Base-by-base conservation (phyloP, 2,329 filamentous ascomycete species). In the Fonsecaea monophora region DNA sequence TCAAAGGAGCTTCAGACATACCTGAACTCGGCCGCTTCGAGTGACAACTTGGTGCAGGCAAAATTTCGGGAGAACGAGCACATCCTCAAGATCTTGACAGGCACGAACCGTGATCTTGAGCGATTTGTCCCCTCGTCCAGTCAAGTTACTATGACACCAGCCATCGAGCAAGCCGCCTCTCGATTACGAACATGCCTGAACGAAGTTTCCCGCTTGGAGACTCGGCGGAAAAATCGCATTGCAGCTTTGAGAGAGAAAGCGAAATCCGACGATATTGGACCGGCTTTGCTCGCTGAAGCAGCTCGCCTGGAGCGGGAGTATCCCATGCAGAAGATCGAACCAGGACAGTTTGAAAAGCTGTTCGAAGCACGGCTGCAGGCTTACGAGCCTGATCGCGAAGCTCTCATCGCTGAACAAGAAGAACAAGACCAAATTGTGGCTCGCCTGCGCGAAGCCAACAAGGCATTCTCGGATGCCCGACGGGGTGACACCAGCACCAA, bases 301-400 rank as follows among this genome's bases (percentile, higher is more conserved):
- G 89, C 90, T 40, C 88, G 93, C 8, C 83, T 98, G 12, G 95
- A 98, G 80, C 88, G 94, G 54, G 89, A 91, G 66, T 94, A 92
- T 69, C 92, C 93, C 0, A 91, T 91, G 79, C 93, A 94, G 42
- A 87, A 89, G 10, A 90, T 99, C 60, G 90, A 92, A 59, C 89
- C 94, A 0, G 91, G 91, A 2, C 93, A 97, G 74, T 98, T 99
- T 74, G 95, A 99, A 74, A 87, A 89, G 61, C 90, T 98, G 55
- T 97, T 98, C 71, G 92, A 96, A 73, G 85, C 89, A 71, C 88
- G 93, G 1, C 85, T 99, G 1, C 87, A 90, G 54, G 84, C 90
- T 55, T 99, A 98, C 77, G 92, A 96, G 70, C 80, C 86, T 0
- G 94, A 98, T 72, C 81, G 91, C 15, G 87, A 89, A 32, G 85